phyloP scores from a whole-genome alignment of 2,329 filamentous ascomycete species.

The Pseudogymnoascus sp. region DNA sequence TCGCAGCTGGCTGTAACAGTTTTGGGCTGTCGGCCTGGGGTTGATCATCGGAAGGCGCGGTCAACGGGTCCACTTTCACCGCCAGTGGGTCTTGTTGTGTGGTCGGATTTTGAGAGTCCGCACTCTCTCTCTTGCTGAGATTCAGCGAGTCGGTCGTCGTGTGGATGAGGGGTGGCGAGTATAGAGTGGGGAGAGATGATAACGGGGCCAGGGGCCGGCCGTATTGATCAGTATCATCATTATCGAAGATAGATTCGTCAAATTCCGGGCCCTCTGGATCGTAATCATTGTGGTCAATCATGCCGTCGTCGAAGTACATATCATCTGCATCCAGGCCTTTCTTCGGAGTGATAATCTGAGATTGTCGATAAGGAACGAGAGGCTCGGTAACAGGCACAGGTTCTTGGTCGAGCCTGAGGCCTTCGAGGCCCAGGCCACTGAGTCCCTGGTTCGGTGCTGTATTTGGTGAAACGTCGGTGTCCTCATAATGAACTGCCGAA shows the following conservation, averaged over 20 bases:
- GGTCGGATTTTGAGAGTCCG: slow-evolving; percentile 1
- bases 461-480: not conserved
- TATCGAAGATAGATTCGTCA: slow-evolving; percentile 66
- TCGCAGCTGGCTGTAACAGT: slow-evolving; percentile 10
- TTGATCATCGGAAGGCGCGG: not conserved
- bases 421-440: not conserved
- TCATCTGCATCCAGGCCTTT: slow-evolving; percentile 44
- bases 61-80: not conserved
- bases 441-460: not conserved
- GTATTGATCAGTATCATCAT: slow-evolving; percentile 54
- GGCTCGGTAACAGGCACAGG: slow-evolving; percentile 21
- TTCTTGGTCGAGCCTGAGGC: not conserved
- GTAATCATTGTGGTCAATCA: slow-evolving; percentile 38
- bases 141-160: slow-evolving; percentile 17
- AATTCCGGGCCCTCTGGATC: slow-evolving; percentile 46
- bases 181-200: slow-evolving; percentile 24
- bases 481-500: not conserved
- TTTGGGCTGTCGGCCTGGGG: not conserved
- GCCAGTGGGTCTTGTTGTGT: not conserved
- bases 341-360: not conserved
- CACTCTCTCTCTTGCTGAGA: slow-evolving; percentile 5
- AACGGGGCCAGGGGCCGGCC: slow-evolving; percentile 42
- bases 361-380: slow-evolving; percentile 12
- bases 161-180: slow-evolving; percentile 22
- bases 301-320: slow-evolving; percentile 60